Percentiles rank a stretch among this genome's conserved stretches.
Conservation (phyloP, 768 basidiomycete species). For the Tricholoma furcatifolium region DNA sequence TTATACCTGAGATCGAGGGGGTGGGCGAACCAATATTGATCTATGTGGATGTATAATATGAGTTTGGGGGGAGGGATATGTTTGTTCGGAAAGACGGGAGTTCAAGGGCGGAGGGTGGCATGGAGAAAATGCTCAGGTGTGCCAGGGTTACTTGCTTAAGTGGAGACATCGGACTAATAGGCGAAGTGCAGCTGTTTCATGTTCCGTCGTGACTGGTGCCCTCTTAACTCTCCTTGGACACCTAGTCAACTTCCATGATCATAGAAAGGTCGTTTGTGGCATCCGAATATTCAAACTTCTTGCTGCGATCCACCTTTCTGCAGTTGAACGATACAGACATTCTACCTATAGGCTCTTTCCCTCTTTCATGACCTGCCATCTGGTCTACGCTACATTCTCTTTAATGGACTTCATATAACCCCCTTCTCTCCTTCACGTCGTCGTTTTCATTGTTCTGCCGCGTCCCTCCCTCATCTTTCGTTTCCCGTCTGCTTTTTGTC, state of each 20-base stretch:
- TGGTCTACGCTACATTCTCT: slow-evolving; percentile 17
- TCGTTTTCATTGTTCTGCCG: slow-evolving; percentile 43
- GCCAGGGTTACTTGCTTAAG: neutral
- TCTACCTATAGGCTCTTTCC: slow-evolving; percentile 11
- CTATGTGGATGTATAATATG: slow-evolving; percentile 77
- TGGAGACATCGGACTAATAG: neutral
- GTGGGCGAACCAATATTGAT: slow-evolving; percentile 95
- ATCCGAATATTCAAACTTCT: neutral
- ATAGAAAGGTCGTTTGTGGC: neutral
- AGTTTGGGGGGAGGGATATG: slow-evolving; percentile 16
- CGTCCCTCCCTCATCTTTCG: slow-evolving; percentile 25
- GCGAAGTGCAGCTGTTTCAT: slow-evolving; percentile 1
- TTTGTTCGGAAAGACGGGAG: slow-evolving; percentile 10
- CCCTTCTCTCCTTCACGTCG: slow-evolving; percentile 29
- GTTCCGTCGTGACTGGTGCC: neutral
- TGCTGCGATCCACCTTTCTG: slow-evolving; percentile 4
- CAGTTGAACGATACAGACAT: slow-evolving; percentile 13
- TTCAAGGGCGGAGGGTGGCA: slow-evolving; percentile 20
- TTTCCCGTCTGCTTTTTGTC: slow-evolving; percentile 16
- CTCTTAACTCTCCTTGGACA: neutral
- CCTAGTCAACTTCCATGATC: neutral
- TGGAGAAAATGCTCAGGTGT: slow-evolving; percentile 32
- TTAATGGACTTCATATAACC: slow-evolving; percentile 20
- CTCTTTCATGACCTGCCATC: slow-evolving; percentile 9
- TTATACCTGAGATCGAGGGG: slow-evolving; percentile 96